Evolutionary conservation across 345 rosid species (phyloP).

Genomic region (Salix caprea): DNA sequence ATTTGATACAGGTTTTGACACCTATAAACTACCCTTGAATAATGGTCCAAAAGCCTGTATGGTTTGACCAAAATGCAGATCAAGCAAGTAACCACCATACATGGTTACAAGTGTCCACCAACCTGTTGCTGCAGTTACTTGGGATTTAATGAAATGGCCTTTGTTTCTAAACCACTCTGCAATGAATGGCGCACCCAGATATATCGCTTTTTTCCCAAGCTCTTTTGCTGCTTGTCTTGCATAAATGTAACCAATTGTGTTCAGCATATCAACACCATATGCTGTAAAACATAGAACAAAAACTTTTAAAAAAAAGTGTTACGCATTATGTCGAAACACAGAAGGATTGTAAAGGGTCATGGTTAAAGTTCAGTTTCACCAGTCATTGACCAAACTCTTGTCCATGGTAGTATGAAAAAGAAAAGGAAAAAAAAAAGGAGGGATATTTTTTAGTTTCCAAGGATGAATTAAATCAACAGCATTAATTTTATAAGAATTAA

Average conservation of each 20-base stretch:
- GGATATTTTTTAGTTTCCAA: background rate
- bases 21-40: background rate
- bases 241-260: slow-evolving; percentile 90
- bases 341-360: background rate
- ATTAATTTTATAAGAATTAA: background rate
- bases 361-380: background rate
- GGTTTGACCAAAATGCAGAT: slow-evolving; percentile 3
- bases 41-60: background rate
- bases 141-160: slow-evolving; percentile 91
- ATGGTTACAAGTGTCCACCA: slow-evolving; percentile 20
- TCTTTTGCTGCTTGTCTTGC: slow-evolving; percentile 93
- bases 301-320: background rate
- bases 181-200: slow-evolving; percentile 81
- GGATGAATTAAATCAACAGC: background rate
- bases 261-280: slow-evolving; percentile 89
- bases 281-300: slow-evolving; percentile 44
- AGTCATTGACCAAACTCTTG: background rate
- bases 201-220: slow-evolving; percentile 85
- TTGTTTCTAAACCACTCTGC: slow-evolving; percentile 99
- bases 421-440: background rate
- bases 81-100: slow-evolving; percentile 1
- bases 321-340: background rate
- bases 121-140: slow-evolving; percentile 99
- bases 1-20: background rate
- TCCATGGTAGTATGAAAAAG: background rate